Evolutionary conservation across 2,329 filamentous ascomycete genomes (phyloP), one percentile per base, ranked within the genome.

Genomic region (Ceratocystis destructans): DNA sequence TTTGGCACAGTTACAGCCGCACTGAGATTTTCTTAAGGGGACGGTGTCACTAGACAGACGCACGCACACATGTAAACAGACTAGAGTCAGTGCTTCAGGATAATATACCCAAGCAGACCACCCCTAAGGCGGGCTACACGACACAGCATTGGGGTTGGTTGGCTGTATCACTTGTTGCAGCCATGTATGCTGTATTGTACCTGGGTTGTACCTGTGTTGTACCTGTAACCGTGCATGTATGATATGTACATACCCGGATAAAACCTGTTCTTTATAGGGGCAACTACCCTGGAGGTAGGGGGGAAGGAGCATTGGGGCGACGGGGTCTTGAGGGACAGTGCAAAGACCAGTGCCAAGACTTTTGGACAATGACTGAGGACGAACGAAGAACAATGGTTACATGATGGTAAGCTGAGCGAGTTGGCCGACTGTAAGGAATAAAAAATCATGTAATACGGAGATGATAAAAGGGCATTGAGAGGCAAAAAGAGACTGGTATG

Each of bases 1-100:
- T 59, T 59, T 59, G 55, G 12, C 55, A 59, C 7, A 37, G 55
- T 37, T 59, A 33, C 55, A 59, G 55, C 55, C 55, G 55, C 55
- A 37, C 55, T 37, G 25, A 33, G 25, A 25, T 31, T 59, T 28
- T 59, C 55, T 37, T 22, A 25, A 31, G 55, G 31, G 20, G 8
- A 33, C 15, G 53, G 12, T 25, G 22, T 12, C 48, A 20, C 6
- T 2, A 50, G 17, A n/a, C 46, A 50, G 17, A 50, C 33, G 33
- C 33, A 37, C 33, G 33, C 33, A 50, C 46, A 50, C n/a, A 53
- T 15, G 25, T n/a, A 20, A 22, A 48, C 46, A 48, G 8, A 48
- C 46, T 20, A 48, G 25, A 53, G 48, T 53, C 20, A 53, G 48
- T 53, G 48, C 20, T 50, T 50, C 22, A 50, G 48, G 37, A 41